Evolutionary conservation across 2,329 filamentous ascomycete genomes (phyloP), one percentile per base, ranked within the genome.

Genomic region (Zopfia rhizophila): DNA sequence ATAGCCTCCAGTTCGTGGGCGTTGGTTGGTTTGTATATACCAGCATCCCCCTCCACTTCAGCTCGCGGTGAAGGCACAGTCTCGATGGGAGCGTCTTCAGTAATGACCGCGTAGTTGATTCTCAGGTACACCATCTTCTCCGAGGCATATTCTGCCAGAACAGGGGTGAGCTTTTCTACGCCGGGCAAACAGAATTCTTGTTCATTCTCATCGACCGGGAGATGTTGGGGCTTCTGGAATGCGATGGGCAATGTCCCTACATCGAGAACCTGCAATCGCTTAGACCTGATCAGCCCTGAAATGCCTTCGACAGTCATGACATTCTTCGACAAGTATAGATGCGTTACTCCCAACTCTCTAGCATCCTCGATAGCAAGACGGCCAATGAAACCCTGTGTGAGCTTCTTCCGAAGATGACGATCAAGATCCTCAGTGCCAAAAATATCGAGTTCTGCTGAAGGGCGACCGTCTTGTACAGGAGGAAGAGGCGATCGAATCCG

Each of bases 301-400:
- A 82, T 67, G 0, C 81, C 82, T 60, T 84, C 81, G 0, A 82
- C 75, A 1, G 80, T 83, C 4, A 86, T 61, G 3, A 69, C 56
- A 45, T 86, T 86, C 6, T 76, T 75, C 3, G 82, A 75, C 11
- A 86, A 75, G 56, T 83, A 84, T 2, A 86, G 68, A 66, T 86
- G 83, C 0, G 83, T 85, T 25, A 85, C 76, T 2, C 83, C 83
- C 7, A 73, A 69, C 55, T 79, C 73, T 16, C 78, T 74, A 1
- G 79, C 70, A 52, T 83, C 77, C 54, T 85, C 82, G 19, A 85
- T 77, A 25, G 79, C 77, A 21, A 83, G 75, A 37, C 78, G 76
- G 7, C 77, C 78, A 12, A 81, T 75, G 29, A 82, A 78, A 1
- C 65, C 65, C 25, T 51, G 50, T 0, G 66, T 68, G 16, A 72